Evolutionary conservation across 768 basidiomycete species (phyloP), one percentile per base, ranked within the genome.

Genomic region (Ramaria sp.): DNA sequence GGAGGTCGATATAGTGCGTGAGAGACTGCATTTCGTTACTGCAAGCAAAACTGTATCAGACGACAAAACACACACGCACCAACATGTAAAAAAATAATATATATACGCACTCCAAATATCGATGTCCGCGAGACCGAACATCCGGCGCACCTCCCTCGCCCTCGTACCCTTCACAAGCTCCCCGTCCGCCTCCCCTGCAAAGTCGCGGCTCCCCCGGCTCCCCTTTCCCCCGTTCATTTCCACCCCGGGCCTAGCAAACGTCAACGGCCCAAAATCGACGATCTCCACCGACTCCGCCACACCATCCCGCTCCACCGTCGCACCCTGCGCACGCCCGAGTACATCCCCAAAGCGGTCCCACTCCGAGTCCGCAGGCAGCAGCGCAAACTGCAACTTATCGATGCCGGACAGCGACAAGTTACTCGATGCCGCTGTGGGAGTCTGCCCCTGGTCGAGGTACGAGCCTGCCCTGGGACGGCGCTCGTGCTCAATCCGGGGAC

Each of bases 251-350:
- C 71, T 68, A n/a, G 64, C 54, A 42, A 73, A 69, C 22, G 66
- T 69, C 55, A 75, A 65, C 1, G 74, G 71, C 9, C 75, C 75
- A 58, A 74, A 69, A 64, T 78, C 75, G 15, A 76, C 66, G 37
- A 75, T 66, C 17, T 73, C 60, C 17, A 68, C 66, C 13, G 68
- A 24, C 63, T 54, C 41, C 38, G 22, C 27, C 27, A 2, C 27
- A 2, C 5, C 27, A 2, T 2, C 27, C 3, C 27, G 3, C 3
- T 27, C 27, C 27, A 27, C 3, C 27, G 27, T 2, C 27, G 27
- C 27, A 12, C 4, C 20, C n/a, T n/a, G 53, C 20, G 55, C 69
- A 71, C 3, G 72, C 72, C 4, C 60, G 61, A 20, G 48, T 53
- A 17, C 73, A 63, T 64, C 59, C 19, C 62, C 64, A 7, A 75